Evolutionary conservation across 768 basidiomycete genomes (phyloP), one percentile per base, ranked within the genome.

Genomic region (Phylloporus sp.): DNA sequence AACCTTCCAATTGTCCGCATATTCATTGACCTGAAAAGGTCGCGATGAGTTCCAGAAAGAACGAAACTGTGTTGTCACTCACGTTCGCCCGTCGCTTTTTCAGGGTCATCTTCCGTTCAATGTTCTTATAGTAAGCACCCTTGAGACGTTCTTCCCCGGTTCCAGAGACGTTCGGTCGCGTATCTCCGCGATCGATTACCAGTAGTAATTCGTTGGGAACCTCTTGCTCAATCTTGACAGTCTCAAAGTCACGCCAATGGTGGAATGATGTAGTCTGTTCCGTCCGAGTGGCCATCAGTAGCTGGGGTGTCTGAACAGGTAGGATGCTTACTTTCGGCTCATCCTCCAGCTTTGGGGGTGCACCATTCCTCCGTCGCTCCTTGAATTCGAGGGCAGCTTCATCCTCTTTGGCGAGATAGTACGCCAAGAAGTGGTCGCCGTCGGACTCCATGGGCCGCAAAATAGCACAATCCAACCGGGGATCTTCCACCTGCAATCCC

Each of bases 101-200:
- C 33, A 92, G 71, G 20, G 79, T 73, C 82, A 90, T 90, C 68
- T 90, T 91, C 37, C 89, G 80, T 67, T 90, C 87, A 44, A 92
- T 89, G 60, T 83, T 84, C 67, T 90, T 92, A 69, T 90, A 91
- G 59, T 87, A 91, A 1, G 84, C 90, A n/a, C 85, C 89, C 58
- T 79, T 81, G 22, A 67, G 60, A 56, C 74, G 72, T 39, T 69
- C 59, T 23, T 68, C 67, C 23, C 69, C 63, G 20, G 65, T 60
- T 10, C 70, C 57, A n/a, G 69, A 64, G 29, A 71, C 68, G 24
- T 61, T 62, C 21, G 67, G 50, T 17, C 55, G 55, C 23, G 66
- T 55, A 54, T 75, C 70, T 3, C 77, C 84, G 26, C 82, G 77
- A 64, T 89, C 79, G 21, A 91, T 67, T 10, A 90, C 81, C 45